These are phyloP conservation scores for Smallanthus sonchifolius DNA, from an alignment of 129 eudicot species.

Conservation along the genomic window DNA sequence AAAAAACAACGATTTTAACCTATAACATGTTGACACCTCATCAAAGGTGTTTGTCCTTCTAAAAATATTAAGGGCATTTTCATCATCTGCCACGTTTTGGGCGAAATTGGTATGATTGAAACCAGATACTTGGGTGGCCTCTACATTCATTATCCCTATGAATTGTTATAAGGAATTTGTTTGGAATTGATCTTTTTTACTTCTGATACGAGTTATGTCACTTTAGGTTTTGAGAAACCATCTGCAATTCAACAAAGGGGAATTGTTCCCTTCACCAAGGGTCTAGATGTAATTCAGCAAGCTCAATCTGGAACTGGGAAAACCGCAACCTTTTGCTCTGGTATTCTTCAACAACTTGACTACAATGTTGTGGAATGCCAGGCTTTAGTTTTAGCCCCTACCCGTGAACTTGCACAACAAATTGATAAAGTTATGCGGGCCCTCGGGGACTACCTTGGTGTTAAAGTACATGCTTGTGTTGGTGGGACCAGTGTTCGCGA, in stretches of 20 bases:
- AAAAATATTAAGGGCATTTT: neutral
- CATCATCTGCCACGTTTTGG: neutral
- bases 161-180: neutral
- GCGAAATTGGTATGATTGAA: neutral
- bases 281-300: slow-evolving; percentile 28
- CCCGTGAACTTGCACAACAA: slow-evolving; percentile 25
- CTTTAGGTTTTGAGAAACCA: slow-evolving; percentile 32
- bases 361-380: slow-evolving; percentile 15
- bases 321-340: slow-evolving; percentile 28
- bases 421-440: slow-evolving; percentile 26
- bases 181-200: neutral
- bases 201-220: neutral
- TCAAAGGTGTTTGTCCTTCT: neutral
- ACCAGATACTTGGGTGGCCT: neutral
- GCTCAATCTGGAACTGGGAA: slow-evolving; percentile 30
- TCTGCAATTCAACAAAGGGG: slow-evolving; percentile 30
- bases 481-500: slow-evolving; percentile 34
- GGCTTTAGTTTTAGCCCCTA: slow-evolving; percentile 26
- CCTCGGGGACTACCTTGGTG: slow-evolving; percentile 29
- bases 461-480: slow-evolving; percentile 30
- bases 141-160: neutral
- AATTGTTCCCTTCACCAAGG: slow-evolving; percentile 25
- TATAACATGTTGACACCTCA: neutral
- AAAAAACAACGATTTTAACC: neutral
- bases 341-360: slow-evolving; percentile 29